Conservation (phyloP, 2,329 filamentous ascomycete species). For the Diplodia scrobiculata region DNA sequence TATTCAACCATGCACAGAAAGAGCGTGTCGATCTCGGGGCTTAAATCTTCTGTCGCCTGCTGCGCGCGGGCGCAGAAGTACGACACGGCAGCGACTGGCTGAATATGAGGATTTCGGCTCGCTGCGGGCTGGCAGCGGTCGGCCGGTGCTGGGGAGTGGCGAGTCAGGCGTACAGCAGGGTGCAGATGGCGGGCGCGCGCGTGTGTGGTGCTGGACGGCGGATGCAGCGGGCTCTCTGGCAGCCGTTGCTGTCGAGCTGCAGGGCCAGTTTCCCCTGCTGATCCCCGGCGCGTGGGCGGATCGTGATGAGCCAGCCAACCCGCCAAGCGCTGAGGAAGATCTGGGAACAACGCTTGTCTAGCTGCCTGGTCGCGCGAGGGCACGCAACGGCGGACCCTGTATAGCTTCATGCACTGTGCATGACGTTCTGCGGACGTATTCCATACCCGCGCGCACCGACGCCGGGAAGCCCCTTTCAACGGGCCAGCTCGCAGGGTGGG, state of each 20-base stretch:
- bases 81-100: too few species aligned
- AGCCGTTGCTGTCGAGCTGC: background rate
- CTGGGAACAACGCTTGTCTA: background rate
- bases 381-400: slow-evolving; percentile 18
- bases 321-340: slow-evolving; percentile 15
- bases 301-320: slow-evolving; percentile 1
- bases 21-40: too few species aligned
- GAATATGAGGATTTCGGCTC: background rate
- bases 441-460: slow-evolving; percentile 8
- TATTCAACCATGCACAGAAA: too few species aligned
- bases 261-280: slow-evolving; percentile 21
- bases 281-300: slow-evolving; percentile 9
- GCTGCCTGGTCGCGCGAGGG: background rate
- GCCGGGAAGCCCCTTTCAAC: slow-evolving; percentile 9
- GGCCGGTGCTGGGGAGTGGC: background rate
- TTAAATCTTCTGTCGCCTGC: too few species aligned
- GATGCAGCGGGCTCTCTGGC: background rate
- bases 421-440: background rate
- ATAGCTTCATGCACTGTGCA: slow-evolving; percentile 4
- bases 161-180: background rate
- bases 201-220: background rate
- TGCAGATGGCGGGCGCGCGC: background rate
- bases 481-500: background rate
- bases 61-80: too few species aligned
- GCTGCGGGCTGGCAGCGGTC: background rate